Base-by-base conservation (phyloP, 495 filamentous ascomycete genomes). In the Penicillium robsamsonii region DNA sequence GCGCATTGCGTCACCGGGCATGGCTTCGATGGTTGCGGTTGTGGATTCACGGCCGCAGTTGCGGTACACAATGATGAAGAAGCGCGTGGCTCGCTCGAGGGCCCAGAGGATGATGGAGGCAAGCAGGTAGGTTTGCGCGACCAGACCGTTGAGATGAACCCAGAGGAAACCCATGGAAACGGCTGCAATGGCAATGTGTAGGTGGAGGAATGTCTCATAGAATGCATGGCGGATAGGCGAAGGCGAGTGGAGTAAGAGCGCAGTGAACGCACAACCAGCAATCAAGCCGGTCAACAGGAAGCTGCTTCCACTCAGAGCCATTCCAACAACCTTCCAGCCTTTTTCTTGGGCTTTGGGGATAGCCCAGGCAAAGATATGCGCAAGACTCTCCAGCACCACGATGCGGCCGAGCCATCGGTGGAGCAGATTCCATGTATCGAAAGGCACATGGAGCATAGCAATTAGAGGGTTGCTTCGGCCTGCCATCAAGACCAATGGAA, bases 201-300 rank as follows among this genome's bases (percentile, higher is more conserved):
- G 63, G 60, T 89, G 85, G 54, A 97, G 77, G 74, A 97, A 98
- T 0, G 87, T 90, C 72, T 97, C 95, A 71, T 98, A 97, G 72
- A 96, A 96, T 17, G 93, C 92, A 70, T 96, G 93, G 35, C 94
- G 84, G 42, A 98, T 62, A 4, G 89, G 82, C 1, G 90, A 90
- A 12, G 86, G 75, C 27, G 92, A 87, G 45, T 82, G 80, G 25
- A 87, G 57, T 31, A 91, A 63, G 55, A 92, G 72, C 13, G 80
- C 81, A 15, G 83, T 65, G 13, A 82, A 80, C 7, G 77, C 81
- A 42, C 53, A 57, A 10, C 72, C 65, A 44, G 70, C 73, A 53
- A 84, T 69, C 43, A 84, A 64, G 6, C 82, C 82, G 46, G 69
- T 82, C 12, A 76, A 65, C 46, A 90, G 75, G 63, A 91, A 90